A percentile compares a stretch with the other conserved stretches of the same genome.
Evolutionary conservation across 768 basidiomycete species (phyloP).

Genomic region (Cystoderma amianthinum): DNA sequence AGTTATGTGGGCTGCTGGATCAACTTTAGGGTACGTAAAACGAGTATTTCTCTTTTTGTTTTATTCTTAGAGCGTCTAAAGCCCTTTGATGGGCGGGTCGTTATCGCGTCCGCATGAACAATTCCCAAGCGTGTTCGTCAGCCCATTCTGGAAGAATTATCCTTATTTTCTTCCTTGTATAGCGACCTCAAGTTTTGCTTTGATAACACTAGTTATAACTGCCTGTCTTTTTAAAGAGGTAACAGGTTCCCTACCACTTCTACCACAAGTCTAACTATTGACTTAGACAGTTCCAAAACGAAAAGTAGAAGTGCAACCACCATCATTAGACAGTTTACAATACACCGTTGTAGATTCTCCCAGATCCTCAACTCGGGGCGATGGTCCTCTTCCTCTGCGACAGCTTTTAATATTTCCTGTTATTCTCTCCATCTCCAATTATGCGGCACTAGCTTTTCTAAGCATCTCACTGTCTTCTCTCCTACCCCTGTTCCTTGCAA

Average conservation of each 20-base stretch:
- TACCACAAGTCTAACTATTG: too few species aligned
- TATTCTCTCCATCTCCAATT: conserved; percentile 62
- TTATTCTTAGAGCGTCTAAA: conserved; percentile 13
- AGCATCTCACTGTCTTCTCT: conserved; percentile 49
- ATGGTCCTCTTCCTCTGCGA: conserved; percentile 31
- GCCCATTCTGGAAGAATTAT: conserved; percentile 36
- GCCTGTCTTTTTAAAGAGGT: conserved; percentile 38
- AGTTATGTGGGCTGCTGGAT: conserved; percentile 29
- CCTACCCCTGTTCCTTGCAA: conserved; percentile 64
- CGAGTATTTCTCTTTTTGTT: neutral
- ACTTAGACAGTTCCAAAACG: conserved; percentile 23
- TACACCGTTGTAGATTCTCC: conserved; percentile 9
- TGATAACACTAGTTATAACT: conserved; percentile 24
- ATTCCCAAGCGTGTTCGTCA: conserved; percentile 34
- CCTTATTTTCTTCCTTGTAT: conserved; percentile 72
- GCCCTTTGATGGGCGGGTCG: conserved; percentile 44
- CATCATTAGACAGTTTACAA: conserved; percentile 9
- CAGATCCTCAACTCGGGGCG: too few species aligned
- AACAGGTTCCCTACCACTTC: neutral
- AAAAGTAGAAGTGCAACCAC: conserved; percentile 3
- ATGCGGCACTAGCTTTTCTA: conserved; percentile 56
- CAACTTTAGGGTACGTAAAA: conserved; percentile 24
- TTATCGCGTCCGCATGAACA: conserved; percentile 39
- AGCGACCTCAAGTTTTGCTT: conserved; percentile 25
- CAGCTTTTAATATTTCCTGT: conserved; percentile 45